Evolutionary conservation across 495 filamentous ascomycete genomes (phyloP), one percentile per base, ranked within the genome.

Genomic region (Penicillium arizonense): DNA sequence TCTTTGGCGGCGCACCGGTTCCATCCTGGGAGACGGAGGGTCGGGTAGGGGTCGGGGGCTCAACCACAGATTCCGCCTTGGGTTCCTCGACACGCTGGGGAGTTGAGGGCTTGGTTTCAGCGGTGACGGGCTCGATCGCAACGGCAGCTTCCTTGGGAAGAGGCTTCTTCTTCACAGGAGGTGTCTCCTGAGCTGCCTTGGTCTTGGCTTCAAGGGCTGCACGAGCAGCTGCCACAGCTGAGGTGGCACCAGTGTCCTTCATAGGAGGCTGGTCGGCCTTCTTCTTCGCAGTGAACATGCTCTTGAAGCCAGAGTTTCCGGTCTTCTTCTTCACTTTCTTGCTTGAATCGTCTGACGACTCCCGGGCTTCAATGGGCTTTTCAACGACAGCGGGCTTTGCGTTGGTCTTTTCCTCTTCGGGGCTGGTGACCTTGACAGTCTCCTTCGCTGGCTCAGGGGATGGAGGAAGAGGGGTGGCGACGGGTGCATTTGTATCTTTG

Each of bases 321-420:
- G 70, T 61, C 58, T 79, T 78, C 71, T 79, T 80, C 61, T 75
- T 78, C 36, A 75, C 45, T 51, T 74, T 77, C 53, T 71, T 74
- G 30, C 47, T 39, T 3, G 61, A 46, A 23, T 74, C 67, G 2
- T 71, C 68, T 16, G 60, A 52, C 6, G 66, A 62, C 20, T 61
- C 58, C 55, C 69, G 72, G 47, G 62, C 56, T 45, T 56, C 42
- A 16, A 50, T 35, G 26, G 62, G 50, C 28, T 63, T 47, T 28
- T 59, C 61, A 44, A 63, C 45, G 13, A 61, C 55, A 8, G 59
- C 53, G 30, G 64, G 42, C 51, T 59, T 60, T 36, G 60, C 18
- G 10, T 45, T 51, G 26, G 40, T 45, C 47, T 58, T 65, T 21
- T 52, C 34, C 9, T 47, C 42, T n/a, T 56, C 28, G 26, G 56